Evolutionary conservation across 1,284 basidiomycete genomes (phyloP).

Genomic region (Rhodotorula sp.): DNA sequence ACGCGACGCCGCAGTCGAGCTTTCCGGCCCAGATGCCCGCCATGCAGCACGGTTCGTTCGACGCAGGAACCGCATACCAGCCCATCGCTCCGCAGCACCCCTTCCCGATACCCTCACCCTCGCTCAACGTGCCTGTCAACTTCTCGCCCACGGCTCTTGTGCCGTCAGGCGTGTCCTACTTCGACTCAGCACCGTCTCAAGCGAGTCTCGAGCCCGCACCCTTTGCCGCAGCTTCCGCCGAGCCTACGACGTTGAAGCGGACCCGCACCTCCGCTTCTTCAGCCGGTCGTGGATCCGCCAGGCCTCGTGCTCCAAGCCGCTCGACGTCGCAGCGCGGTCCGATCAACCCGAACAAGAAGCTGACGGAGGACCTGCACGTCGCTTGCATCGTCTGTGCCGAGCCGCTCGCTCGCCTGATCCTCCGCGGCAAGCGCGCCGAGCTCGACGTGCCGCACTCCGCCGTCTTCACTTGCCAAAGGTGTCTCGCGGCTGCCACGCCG

Average conservation of each 20-base stretch:
- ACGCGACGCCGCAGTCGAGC: no score
- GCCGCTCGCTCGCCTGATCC: slow-evolving; percentile 31
- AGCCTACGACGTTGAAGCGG: neutral
- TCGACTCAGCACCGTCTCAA: neutral
- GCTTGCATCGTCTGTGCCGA: slow-evolving; percentile 23
- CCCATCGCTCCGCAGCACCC: no score
- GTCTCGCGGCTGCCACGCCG: neutral
- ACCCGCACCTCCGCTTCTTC: neutral
- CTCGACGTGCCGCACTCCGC: slow-evolving; percentile 29
- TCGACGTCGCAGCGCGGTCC: neutral
- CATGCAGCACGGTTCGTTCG: no score
- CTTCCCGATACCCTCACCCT: no score
- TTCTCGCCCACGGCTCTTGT: no score
- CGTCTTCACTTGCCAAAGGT: slow-evolving; percentile 17
- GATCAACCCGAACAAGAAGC: slow-evolving; percentile 7
- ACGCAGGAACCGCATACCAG: no score
- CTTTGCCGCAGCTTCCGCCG: no score
- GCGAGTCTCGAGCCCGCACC: neutral
- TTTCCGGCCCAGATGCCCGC: no score
- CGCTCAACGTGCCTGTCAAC: no score
- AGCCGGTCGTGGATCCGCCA: neutral
- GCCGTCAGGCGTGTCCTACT: neutral
- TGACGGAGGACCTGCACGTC: slow-evolving; percentile 16
- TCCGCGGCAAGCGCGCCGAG: slow-evolving; percentile 35
- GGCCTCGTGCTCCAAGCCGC: neutral